A percentile compares a stretch with the other conserved stretches of the same genome.
Conservation (phyloP, 495 filamentous ascomycete species). For the Eremomyces bilateralis region DNA sequence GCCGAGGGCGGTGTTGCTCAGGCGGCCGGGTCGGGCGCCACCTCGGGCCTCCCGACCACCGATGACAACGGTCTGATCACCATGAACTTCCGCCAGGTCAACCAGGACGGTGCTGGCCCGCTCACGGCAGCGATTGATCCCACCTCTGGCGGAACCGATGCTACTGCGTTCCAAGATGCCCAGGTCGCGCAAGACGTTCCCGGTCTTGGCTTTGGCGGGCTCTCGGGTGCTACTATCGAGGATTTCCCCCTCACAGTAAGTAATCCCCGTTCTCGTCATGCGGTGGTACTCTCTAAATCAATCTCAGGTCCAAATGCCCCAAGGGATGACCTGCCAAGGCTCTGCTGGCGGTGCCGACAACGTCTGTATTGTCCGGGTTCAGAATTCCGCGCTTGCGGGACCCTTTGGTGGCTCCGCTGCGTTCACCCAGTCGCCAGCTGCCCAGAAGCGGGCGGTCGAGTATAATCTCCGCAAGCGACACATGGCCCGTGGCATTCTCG, state of each 20-base stretch:
- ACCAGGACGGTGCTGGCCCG: slow-evolving; percentile 22
- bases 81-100: slow-evolving; percentile 22
- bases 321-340: slow-evolving; percentile 36
- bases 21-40: slow-evolving; percentile 12
- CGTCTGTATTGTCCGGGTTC: slow-evolving; percentile 35
- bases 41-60: slow-evolving; percentile 27
- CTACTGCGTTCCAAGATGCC: slow-evolving; percentile 29
- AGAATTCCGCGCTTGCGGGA: slow-evolving; percentile 32
- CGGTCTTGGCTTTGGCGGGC: slow-evolving; percentile 25
- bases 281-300: no score
- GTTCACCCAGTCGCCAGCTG: slow-evolving; percentile 15
- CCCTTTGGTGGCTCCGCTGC: slow-evolving; percentile 35
- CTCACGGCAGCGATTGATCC: slow-evolving; percentile 19
- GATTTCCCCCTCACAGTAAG: slow-evolving; percentile 33
- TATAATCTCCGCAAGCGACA: slow-evolving; percentile 14
- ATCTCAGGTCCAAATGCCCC: slow-evolving; percentile 32
- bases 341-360: slow-evolving; percentile 27
- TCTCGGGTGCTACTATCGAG: slow-evolving; percentile 26
- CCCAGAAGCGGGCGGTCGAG: slow-evolving; percentile 13
- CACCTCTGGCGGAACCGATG: slow-evolving; percentile 32
- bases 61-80: slow-evolving; percentile 28
- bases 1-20: slow-evolving; percentile 11
- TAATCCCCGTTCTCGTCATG: no score
- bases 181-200: slow-evolving; percentile 35
- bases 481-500: no score